phyloP scores from a whole-genome alignment of 495 filamentous ascomycete species.

The Aspergillus taichungensis region DNA sequence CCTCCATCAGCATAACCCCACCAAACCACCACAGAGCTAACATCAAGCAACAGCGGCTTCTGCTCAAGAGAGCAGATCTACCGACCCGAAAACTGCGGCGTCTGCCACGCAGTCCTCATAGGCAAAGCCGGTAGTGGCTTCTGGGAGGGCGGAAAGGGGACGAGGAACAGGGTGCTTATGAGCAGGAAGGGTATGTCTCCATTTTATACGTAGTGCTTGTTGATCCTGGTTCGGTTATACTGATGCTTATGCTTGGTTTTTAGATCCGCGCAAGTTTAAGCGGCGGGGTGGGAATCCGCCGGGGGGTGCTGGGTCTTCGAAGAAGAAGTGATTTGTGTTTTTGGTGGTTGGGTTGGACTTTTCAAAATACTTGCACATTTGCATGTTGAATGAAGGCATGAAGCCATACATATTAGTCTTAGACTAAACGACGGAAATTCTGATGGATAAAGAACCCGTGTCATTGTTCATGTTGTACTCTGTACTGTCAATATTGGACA shows the following conservation, averaged over 20 bases:
- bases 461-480: no score
- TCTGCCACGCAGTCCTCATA: slow-evolving; percentile 68
- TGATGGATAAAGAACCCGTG: no score
- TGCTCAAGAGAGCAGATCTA: slow-evolving; percentile 82
- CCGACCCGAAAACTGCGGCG: slow-evolving; percentile 65
- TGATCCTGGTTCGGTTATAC: no score
- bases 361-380: no score
- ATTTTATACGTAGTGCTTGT: no score
- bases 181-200: slow-evolving; percentile 48
- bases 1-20: background rate
- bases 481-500: no score
- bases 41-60: slow-evolving; percentile 41
- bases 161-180: slow-evolving; percentile 61
- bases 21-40: background rate
- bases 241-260: background rate
- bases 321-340: slow-evolving; percentile 17
- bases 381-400: no score
- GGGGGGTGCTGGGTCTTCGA: slow-evolving; percentile 21
- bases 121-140: slow-evolving; percentile 65
- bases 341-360: background rate
- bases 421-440: no score
- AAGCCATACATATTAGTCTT: no score
- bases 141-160: slow-evolving; percentile 90
- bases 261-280: slow-evolving; percentile 63
- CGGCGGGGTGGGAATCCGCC: slow-evolving; percentile 30